phyloP scores from a whole-genome alignment of 176 grass and related monocot genomes.

The Puya raimondii region DNA sequence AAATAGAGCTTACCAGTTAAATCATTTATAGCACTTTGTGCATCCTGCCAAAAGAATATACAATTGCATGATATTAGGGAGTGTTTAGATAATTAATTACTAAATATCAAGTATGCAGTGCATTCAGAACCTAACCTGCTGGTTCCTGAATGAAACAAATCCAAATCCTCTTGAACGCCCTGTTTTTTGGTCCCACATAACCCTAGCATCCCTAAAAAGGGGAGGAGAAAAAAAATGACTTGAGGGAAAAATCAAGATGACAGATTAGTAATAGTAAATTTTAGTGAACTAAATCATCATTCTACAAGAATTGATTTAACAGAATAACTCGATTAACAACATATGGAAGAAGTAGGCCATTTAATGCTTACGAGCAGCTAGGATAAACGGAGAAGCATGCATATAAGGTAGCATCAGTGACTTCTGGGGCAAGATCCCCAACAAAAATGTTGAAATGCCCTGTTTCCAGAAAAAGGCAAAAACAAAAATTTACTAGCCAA shows the following conservation, averaged over 20 bases:
- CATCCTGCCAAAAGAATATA: conserved; percentile 58
- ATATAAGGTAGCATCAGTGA: conserved; percentile 93
- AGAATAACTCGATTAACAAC: conserved; percentile 5
- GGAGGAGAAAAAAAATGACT: conserved; percentile 15
- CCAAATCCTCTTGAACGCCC: conserved; percentile 93
- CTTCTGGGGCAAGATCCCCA: conserved; percentile 88
- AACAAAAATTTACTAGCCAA: background rate
- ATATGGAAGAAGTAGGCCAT: background rate
- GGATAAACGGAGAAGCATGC: conserved; percentile 77
- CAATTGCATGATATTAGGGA: conserved; percentile 14
- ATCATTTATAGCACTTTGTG: conserved; percentile 93
- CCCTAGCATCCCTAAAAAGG: conserved; percentile 81
- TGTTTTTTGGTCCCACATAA: conserved; percentile 99
- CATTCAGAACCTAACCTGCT: conserved; percentile 54
- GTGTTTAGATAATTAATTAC: background rate
- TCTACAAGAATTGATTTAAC: too few species aligned
- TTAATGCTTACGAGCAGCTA: conserved; percentile 73
- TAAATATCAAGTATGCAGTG: background rate
- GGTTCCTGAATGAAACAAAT: conserved; percentile 95
- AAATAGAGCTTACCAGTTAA: conserved; percentile 46
- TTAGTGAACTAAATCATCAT: too few species aligned
- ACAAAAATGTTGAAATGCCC: conserved; percentile 97
- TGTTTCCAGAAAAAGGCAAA: conserved; percentile 20
- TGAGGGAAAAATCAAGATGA: background rate
- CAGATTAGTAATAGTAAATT: too few species aligned